These are phyloP conservation scores for Dictyostelium gargantuum DNA, from an alignment of 208 protist genomes.

Conservation along the genomic window DNA sequence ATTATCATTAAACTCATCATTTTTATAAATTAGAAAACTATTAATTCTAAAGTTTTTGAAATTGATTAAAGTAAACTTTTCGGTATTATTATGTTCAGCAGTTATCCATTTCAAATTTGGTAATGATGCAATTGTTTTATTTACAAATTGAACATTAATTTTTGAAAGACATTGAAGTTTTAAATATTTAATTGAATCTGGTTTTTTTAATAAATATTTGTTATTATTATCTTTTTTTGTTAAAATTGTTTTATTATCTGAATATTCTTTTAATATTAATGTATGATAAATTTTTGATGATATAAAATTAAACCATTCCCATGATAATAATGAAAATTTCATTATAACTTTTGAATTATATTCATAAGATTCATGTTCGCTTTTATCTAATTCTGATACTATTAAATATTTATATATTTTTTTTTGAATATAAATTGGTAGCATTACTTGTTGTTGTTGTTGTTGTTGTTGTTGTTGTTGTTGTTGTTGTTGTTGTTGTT, in stretches of 20 bases:
- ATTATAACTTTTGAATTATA: not conserved
- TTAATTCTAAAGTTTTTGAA: not conserved
- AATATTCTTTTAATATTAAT: not conserved
- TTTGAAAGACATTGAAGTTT: not conserved
- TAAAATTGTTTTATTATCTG: not conserved
- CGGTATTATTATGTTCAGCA: not conserved
- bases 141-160: not conserved
- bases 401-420: conserved; percentile 12
- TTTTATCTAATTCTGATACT: not conserved
- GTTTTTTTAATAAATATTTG: not conserved
- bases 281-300: not conserved
- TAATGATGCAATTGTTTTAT: not conserved
- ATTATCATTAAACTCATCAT: too few relatives aligned
- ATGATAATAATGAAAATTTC: not conserved
- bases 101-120: not conserved
- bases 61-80: not conserved
- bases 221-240: not conserved
- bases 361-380: not conserved
- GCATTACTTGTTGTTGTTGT: not conserved
- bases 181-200: not conserved
- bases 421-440: conserved; percentile 2
- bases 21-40: not conserved
- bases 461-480: not conserved
- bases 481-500: not conserved
- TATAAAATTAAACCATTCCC: not conserved